A percentile compares a stretch with the other conserved stretches of the same genome.
phyloP scores from a whole-genome alignment of 139 green algal genomes.

The Chlamydomonas urium region DNA sequence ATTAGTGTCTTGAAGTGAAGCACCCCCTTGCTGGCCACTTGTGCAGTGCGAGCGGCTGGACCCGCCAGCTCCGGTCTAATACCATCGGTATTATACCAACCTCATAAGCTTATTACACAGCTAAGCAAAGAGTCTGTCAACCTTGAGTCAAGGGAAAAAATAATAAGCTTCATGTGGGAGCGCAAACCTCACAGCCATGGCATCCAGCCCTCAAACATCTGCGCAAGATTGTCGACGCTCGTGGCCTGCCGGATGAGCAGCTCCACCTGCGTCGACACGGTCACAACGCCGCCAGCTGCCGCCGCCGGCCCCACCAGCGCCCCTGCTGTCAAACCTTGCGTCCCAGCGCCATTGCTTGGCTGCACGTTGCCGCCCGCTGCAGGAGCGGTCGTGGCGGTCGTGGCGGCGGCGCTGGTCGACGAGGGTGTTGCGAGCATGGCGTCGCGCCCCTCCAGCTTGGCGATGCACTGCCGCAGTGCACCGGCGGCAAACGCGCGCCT shows the following conservation, averaged over 20 bases:
- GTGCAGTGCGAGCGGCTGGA: too few relatives aligned
- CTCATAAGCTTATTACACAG: too few relatives aligned
- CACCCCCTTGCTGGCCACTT: too few relatives aligned
- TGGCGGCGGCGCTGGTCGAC: not conserved
- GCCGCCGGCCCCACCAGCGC: constrained; percentile 14
- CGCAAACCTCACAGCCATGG: constrained; percentile 75
- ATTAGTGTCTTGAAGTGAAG: too few relatives aligned
- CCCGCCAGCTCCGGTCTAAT: too few relatives aligned
- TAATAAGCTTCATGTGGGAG: too few relatives aligned
- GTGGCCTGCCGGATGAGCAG: constrained; percentile 58
- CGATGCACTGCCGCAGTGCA: constrained; percentile 34
- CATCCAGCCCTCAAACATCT: constrained; percentile 88
- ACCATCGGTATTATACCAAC: too few relatives aligned
- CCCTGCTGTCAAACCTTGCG: not conserved
- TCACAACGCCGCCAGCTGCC: constrained; percentile 1
- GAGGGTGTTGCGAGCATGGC: not conserved
- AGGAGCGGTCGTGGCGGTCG: not conserved
- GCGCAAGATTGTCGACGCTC: constrained; percentile 51
- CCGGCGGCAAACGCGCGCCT: constrained; percentile 30
- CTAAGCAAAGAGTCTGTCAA: too few relatives aligned
- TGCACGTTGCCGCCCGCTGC: not conserved
- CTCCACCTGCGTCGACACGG: constrained; percentile 52
- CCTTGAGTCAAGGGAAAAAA: too few relatives aligned
- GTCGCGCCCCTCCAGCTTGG: constrained; percentile 38
- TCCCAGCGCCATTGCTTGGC: not conserved